Percentiles rank a stretch among this genome's conserved stretches.
These are phyloP conservation scores for Candida tallmaniae DNA, from an alignment of 805 yeast genomes.

Conservation along the genomic window DNA sequence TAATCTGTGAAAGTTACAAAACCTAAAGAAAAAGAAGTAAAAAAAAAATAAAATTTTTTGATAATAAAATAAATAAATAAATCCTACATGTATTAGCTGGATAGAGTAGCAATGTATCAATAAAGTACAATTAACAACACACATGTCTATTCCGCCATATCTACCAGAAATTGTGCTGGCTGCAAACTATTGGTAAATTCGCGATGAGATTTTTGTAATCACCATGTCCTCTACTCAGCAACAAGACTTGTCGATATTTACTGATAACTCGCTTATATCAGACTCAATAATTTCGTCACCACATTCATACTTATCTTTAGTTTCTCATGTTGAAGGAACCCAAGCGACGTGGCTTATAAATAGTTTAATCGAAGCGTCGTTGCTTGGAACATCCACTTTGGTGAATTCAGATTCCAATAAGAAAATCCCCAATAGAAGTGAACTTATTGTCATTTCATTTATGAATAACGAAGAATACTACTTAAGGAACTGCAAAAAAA, in stretches of 20 bases:
- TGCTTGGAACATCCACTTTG: slow-evolving; percentile 44
- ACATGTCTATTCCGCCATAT: too few species aligned
- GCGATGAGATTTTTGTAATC: too few species aligned
- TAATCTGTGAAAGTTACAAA: too few species aligned
- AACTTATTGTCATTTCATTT: slow-evolving; percentile 34
- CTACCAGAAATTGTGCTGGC: too few species aligned
- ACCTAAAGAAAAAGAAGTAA: too few species aligned
- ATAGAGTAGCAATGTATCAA: too few species aligned
- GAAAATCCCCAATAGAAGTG: slow-evolving; percentile 19
- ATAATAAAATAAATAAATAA: too few species aligned
- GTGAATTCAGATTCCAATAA: slow-evolving; percentile 27
- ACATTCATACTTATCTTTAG: slow-evolving; percentile 15
- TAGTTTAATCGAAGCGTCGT: slow-evolving; percentile 48
- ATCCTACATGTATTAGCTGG: too few species aligned
- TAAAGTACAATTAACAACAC: too few species aligned
- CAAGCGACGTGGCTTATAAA: slow-evolving; percentile 61
- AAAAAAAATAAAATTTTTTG: too few species aligned
- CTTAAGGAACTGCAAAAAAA: slow-evolving; percentile 31
- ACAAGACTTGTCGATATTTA: slow-evolving; percentile 55
- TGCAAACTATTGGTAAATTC: too few species aligned
- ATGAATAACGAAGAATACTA: slow-evolving; percentile 29
- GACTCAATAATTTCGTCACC: slow-evolving; percentile 16
- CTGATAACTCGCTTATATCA: slow-evolving; percentile 45
- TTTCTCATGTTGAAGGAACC: slow-evolving; percentile 44
- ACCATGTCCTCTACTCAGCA: too few species aligned